Evolutionary conservation across 805 yeast species (phyloP).

Genomic region (Debaryomyces castellii): DNA sequence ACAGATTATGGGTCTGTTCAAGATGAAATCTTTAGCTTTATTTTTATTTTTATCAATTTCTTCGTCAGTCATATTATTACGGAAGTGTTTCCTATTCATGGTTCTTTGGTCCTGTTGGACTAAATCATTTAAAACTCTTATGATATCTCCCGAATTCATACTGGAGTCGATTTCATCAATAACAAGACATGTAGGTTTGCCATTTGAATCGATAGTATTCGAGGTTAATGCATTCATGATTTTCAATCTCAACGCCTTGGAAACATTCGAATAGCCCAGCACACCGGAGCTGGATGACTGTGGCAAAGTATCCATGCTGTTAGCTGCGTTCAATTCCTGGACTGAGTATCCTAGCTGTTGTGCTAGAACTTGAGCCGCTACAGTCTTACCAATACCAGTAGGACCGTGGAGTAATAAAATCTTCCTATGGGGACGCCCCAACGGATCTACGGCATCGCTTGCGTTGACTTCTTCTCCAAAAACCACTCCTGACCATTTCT

Average conservation of each 20-base stretch:
- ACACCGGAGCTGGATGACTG: conserved; percentile 43
- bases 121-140: conserved; percentile 56
- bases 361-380: conserved; percentile 83
- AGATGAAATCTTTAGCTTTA: conserved; percentile 34
- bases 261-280: conserved; percentile 13
- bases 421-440: conserved; percentile 47
- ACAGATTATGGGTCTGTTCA: conserved; percentile 85
- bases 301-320: conserved; percentile 37
- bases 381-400: conserved; percentile 91
- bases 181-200: conserved; percentile 76
- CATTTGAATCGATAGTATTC: conserved; percentile 59
- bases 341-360: conserved; percentile 77
- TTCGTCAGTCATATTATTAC: conserved; percentile 18
- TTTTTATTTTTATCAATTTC: conserved; percentile 19
- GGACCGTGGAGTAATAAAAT: conserved; percentile 84
- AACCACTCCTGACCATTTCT: conserved; percentile 36
- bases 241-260: conserved; percentile 32
- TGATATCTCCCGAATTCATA: conserved; percentile 35
- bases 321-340: conserved; percentile 79
- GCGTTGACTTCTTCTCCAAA: conserved; percentile 21
- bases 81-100: conserved; percentile 16
- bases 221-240: conserved; percentile 57
- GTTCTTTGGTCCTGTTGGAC: conserved; percentile 58
- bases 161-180: conserved; percentile 81
- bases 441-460: conserved; percentile 19